phyloP scores from a whole-genome alignment of 805 yeast genomes.

The Nakazawaea siamensis region DNA sequence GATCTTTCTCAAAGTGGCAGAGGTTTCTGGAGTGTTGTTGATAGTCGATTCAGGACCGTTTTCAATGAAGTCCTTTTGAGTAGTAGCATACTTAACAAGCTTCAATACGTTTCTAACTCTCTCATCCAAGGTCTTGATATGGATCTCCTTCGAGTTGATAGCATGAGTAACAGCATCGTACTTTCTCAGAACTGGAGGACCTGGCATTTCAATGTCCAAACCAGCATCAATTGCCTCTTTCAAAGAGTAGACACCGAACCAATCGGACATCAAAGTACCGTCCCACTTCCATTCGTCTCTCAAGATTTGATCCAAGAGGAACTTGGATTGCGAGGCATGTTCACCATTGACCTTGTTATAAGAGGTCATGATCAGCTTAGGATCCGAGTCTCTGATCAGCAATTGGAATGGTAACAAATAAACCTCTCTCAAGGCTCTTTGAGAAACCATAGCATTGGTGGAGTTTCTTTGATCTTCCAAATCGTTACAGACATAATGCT shows the following conservation, averaged over 20 bases:
- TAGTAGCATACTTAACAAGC: constrained; percentile 34
- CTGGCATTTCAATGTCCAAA: constrained; percentile 38
- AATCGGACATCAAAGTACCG: no score
- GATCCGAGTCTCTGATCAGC: constrained; percentile 29
- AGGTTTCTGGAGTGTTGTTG: constrained; percentile 40
- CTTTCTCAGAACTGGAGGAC: constrained; percentile 29
- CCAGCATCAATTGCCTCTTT: constrained; percentile 32
- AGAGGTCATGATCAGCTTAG: constrained; percentile 32
- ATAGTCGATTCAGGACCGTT: constrained; percentile 27
- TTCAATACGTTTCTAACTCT: constrained; percentile 39
- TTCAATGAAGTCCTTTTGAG: constrained; percentile 31
- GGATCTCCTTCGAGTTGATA: constrained; percentile 32
- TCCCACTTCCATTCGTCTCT: constrained; percentile 32
- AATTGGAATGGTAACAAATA: constrained; percentile 36
- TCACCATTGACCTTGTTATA: constrained; percentile 34
- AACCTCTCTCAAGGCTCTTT: constrained; percentile 35
- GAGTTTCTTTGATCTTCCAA: constrained; percentile 29
- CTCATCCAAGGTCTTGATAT: constrained; percentile 32
- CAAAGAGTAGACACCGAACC: constrained; percentile 32
- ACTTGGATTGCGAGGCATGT: constrained; percentile 28
- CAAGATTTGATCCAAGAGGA: constrained; percentile 26
- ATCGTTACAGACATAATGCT: constrained; percentile 36
- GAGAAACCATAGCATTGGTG: constrained; percentile 29
- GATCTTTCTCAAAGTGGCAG: constrained; percentile 30
- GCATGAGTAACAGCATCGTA: constrained; percentile 31